phyloP scores from a whole-genome alignment of 192 early-diverging fungal genomes.

The Backusella tarrabulga region DNA sequence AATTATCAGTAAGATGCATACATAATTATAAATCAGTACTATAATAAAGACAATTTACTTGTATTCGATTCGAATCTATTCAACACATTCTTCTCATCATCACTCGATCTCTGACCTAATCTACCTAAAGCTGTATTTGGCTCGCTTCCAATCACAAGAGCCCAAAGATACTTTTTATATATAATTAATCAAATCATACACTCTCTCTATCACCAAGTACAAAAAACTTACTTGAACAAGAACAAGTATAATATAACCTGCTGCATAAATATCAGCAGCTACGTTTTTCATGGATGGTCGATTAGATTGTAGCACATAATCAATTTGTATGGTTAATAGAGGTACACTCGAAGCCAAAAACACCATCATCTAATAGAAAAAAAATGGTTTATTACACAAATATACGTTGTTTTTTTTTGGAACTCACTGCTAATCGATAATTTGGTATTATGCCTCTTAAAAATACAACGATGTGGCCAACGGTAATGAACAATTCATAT shows the following conservation, averaged over 20 bases:
- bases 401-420: background rate
- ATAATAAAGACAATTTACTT: background rate
- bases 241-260: constrained; percentile 16
- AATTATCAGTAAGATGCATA: background rate
- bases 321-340: constrained; percentile 27
- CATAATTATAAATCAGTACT: background rate
- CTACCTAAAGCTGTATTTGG: constrained; percentile 10
- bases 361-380: constrained; percentile 13
- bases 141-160: constrained; percentile 24
- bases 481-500: constrained; percentile 15
- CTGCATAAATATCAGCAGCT: constrained; percentile 1
- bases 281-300: background rate
- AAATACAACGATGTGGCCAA: background rate
- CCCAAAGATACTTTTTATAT: constrained; percentile 18
- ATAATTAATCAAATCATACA: background rate
- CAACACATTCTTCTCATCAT: background rate
- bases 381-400: background rate
- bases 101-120: background rate
- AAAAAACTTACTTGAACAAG: constrained; percentile 8
- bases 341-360: constrained; percentile 23
- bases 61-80: background rate
- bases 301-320: constrained; percentile 17
- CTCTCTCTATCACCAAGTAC: background rate
- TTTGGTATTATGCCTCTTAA: constrained; percentile 5
- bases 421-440: constrained; percentile 20